Conservation (phyloP, 192 early-diverging fungal genomes). For the Linderina pennispora region DNA sequence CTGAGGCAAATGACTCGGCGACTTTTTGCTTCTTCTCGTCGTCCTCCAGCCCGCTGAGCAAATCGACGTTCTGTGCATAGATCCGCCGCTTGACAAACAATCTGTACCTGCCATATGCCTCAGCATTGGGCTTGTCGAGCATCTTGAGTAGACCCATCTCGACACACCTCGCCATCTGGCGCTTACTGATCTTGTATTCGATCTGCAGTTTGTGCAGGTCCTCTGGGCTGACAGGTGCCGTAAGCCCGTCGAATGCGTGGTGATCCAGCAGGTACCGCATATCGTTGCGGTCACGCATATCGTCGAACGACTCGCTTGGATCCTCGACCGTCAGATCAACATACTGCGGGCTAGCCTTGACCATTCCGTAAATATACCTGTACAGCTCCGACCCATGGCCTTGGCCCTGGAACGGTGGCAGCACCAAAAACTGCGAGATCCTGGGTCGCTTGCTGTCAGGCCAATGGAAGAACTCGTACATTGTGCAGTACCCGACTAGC, state of each 20-base stretch:
- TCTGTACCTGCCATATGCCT: constrained; percentile 53
- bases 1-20: constrained; percentile 64
- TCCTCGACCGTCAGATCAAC: constrained; percentile 72
- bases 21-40: constrained; percentile 65
- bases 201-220: constrained; percentile 46
- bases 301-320: constrained; percentile 83
- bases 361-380: constrained; percentile 47
- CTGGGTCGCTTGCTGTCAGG: constrained; percentile 72
- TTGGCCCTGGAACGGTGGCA: constrained; percentile 80
- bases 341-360: constrained; percentile 5
- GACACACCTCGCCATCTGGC: constrained; percentile 75
- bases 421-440: constrained; percentile 92
- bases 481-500: constrained; percentile 78
- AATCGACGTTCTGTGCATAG: constrained; percentile 76
- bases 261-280: constrained; percentile 54
- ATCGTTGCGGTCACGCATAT: constrained; percentile 83
- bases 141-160: constrained; percentile 68
- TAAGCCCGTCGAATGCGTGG: constrained; percentile 54
- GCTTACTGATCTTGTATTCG: constrained; percentile 72
- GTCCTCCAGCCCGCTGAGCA: constrained; percentile 56
- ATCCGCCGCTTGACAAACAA: constrained; percentile 81
- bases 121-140: constrained; percentile 51
- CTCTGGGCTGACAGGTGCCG: constrained; percentile 52
- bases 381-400: constrained; percentile 81
- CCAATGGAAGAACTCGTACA: constrained; percentile 82